Percentiles rank a stretch among this genome's conserved stretches.
Evolutionary conservation across 768 basidiomycete genomes (phyloP).

Genomic region (Neoboletus subvelutipes): DNA sequence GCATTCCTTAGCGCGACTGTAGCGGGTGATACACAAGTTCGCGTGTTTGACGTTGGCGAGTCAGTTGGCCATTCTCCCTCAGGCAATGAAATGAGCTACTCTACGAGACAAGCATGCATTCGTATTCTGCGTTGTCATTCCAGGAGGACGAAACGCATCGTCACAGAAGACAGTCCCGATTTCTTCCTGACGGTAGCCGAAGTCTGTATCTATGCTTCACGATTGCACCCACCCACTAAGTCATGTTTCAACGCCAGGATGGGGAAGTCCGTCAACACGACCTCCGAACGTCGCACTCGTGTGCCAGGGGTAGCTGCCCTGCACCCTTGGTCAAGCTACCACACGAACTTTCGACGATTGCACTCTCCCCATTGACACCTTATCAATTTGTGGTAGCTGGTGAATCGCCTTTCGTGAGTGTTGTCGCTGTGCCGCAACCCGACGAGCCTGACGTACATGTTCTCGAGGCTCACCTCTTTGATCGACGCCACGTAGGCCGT

Average conservation of each 20-base stretch:
- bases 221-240: constrained; percentile 10
- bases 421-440: neutral
- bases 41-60: constrained; percentile 71
- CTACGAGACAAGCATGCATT: constrained; percentile 46
- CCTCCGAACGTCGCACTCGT: constrained; percentile 67
- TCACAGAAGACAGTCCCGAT: constrained; percentile 77
- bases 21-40: constrained; percentile 73
- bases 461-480: constrained; percentile 52
- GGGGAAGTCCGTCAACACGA: constrained; percentile 89
- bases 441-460: neutral
- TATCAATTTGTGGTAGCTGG: constrained; percentile 87
- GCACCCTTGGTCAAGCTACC: constrained; percentile 66
- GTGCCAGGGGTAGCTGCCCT: constrained; percentile 57
- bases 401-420: constrained; percentile 68
- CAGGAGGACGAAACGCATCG: constrained; percentile 72
- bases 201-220: constrained; percentile 38
- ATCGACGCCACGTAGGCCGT: constrained; percentile 70
- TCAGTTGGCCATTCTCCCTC: constrained; percentile 37
- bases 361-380: constrained; percentile 75
- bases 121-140: constrained; percentile 67
- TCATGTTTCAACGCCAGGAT: constrained; percentile 51
- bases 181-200: constrained; percentile 78
- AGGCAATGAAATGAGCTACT: constrained; percentile 46
- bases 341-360: constrained; percentile 68
- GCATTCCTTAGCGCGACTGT: constrained; percentile 54